Evolutionary conservation across 257 asterid species (phyloP), one percentile per base, ranked within the genome.

Genomic region (Nemophila menziesii): DNA sequence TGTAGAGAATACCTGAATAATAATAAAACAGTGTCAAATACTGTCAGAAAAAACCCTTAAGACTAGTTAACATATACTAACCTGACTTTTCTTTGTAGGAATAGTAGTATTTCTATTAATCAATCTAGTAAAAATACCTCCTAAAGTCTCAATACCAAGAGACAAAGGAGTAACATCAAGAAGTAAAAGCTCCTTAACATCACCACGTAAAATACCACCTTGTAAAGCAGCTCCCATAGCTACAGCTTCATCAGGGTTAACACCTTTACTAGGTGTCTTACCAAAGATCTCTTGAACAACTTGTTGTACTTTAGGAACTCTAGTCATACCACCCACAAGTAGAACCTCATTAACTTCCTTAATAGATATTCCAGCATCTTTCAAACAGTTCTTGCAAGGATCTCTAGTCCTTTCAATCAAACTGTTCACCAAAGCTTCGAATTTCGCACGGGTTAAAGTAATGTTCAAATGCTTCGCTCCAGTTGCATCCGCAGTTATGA

Each of bases 141-240:
- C 89, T 17, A 74, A 46, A 1, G 89, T 80, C 66, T 80, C 93
- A 20, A 80, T 74, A 60, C 93, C 89, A 17, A 80, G 89, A 5
- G 89, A 77, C 17, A 80, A 66, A 9, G 89, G 93, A 17, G 89
- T 77, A 17, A 80, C 89, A 60, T 80, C 93, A 14, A 77, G 79
- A 20, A 80, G 82, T 19, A 80, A 77, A 61, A 80, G 58, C 63
- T 80, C 93, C 22, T 74, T 78, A 36, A 77, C 93, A 43, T 74
- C 84, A 40, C 87, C 85, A 4, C 84, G 79, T 18, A 74, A 82
- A 8, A 77, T 78, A 18, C 85, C 93, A 8, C 89, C 87, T 54
- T 77, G 84, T 26, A 80, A 74, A 15, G 93, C 93, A 46, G 93
- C 93, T 11, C 93, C 89, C 79, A 77, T 77, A 23, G 89, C 85